Base-by-base conservation (phyloP, 176 grass and related monocot species). In the Oryza longistaminata region DNA sequence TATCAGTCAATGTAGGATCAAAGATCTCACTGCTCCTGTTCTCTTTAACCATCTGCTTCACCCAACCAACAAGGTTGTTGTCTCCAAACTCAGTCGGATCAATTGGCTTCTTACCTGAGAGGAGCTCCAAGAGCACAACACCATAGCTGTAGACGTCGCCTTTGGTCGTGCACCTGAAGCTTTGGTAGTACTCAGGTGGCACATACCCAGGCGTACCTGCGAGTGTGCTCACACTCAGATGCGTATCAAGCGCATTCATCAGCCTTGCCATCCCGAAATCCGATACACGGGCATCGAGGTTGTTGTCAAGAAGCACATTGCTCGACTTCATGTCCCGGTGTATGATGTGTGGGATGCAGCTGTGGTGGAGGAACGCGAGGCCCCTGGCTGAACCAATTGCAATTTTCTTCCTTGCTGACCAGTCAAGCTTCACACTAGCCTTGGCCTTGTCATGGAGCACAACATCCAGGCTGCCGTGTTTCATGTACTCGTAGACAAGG, bases 251-350 rank as follows among this genome's bases (percentile, higher is more conserved):
- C 31, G 93, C 93, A 24, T 94, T 98, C 89, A 98, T 86, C 25
- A 98, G 78, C 77, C 96, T 84, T 0, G 96, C 96, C 96, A 98
- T 98, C 14, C 96, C 96, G 1, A 98, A 98, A 58, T 98, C 96
- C 0, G 96, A 95, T 0, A 98, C 96, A 6, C 96, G 93, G 7
- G 91, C 93, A 15, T 98, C 88, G 0, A 96, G 86, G 79, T 94
- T 92, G 81, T 71, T 90, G 31, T 98, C 96, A 3, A 98, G 87
- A 35, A 98, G 91, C 16, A 98, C 96, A 67, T 98, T 98, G 84
- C 96, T 94, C 9, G 93, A 98, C 82, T 98, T 98, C 96, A 98
- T 98, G 86, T 98, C 96, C 14, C 96, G 67, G 83, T 98, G 96
- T 50, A 98, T 98, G 86, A 98, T 98, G 87, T 98, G 96, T 0